These are phyloP conservation scores for Fusarium torreyae DNA, from an alignment of 2,329 filamentous ascomycete genomes.

Conservation along the genomic window DNA sequence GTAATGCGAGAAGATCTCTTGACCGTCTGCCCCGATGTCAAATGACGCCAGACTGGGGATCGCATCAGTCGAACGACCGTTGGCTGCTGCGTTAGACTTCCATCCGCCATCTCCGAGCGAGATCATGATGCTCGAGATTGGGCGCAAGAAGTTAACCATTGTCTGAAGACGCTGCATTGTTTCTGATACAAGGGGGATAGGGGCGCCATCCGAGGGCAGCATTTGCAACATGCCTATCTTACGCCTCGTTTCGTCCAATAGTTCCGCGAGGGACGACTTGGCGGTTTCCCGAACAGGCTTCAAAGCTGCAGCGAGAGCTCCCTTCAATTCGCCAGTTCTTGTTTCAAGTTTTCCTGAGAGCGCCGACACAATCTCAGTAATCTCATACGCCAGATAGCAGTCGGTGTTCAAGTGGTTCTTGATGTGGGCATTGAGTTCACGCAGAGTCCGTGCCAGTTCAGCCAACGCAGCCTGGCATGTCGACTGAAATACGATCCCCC, in stretches of 20 bases:
- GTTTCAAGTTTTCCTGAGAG: conserved; percentile 85
- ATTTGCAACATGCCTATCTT: conserved; percentile 75
- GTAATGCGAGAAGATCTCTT: conserved; percentile 90
- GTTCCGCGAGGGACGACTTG: conserved; percentile 84
- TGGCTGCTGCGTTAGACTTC: conserved; percentile 69
- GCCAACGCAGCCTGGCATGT: conserved; percentile 84
- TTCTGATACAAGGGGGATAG: conserved; percentile 83
- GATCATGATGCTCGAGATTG: conserved; percentile 90
- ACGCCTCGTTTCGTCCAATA: conserved; percentile 86
- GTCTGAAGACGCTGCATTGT: conserved; percentile 89
- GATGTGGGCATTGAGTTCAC: conserved; percentile 92
- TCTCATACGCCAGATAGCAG: conserved; percentile 95
- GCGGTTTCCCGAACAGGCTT: conserved; percentile 94
- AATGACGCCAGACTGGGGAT: conserved; percentile 82
- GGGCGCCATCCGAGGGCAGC: conserved; percentile 83
- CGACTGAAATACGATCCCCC: conserved; percentile 82
- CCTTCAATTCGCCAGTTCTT: conserved; percentile 88
- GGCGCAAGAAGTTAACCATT: conserved; percentile 88
- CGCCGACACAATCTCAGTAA: conserved; percentile 88
- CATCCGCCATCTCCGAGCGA: conserved; percentile 95
- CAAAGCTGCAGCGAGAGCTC: conserved; percentile 84
- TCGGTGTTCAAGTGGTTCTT: conserved; percentile 89
- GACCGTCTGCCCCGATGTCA: conserved; percentile 90
- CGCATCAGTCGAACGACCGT: conserved; percentile 72
- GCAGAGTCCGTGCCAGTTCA: conserved; percentile 87